phyloP scores from a whole-genome alignment of 2,329 filamentous ascomycete genomes.

The Tympanopsis confertula region DNA sequence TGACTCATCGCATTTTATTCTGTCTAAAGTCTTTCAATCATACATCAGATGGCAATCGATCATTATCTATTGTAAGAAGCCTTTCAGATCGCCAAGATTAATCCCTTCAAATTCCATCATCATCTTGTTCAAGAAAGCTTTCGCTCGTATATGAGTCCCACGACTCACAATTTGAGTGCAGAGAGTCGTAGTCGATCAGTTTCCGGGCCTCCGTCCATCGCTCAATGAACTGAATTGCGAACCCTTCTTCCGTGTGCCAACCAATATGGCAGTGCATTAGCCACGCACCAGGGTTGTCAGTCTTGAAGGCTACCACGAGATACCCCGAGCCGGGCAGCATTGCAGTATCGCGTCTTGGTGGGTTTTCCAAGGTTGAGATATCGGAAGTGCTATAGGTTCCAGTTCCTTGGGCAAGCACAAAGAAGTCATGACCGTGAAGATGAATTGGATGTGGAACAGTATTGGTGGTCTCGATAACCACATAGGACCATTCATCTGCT shows the following conservation, averaged over 20 bases:
- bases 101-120: too few relatives aligned
- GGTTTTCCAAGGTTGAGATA: constrained; percentile 23
- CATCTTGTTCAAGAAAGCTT: too few relatives aligned
- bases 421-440: constrained; percentile 21
- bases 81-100: too few relatives aligned
- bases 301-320: constrained; percentile 32
- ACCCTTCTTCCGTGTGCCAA: constrained; percentile 35
- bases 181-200: too few relatives aligned
- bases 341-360: constrained; percentile 33
- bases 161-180: too few relatives aligned
- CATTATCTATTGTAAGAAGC: too few relatives aligned
- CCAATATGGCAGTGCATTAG: constrained; percentile 37
- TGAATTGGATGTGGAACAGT: constrained; percentile 18
- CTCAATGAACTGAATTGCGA: constrained; percentile 39
- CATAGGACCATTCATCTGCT: constrained; percentile 16
- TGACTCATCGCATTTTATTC: not conserved
- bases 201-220: too few relatives aligned
- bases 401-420: constrained; percentile 17
- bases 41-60: too few relatives aligned
- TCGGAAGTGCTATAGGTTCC: constrained; percentile 13
- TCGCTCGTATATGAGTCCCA: too few relatives aligned
- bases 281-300: constrained; percentile 38
- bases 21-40: too few relatives aligned
- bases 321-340: constrained; percentile 30
- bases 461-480: constrained; percentile 7